A percentile compares a stretch with the other conserved stretches of the same genome.
phyloP scores from a whole-genome alignment of 306 rosid genomes.

The Casuarina equisetifolia region DNA sequence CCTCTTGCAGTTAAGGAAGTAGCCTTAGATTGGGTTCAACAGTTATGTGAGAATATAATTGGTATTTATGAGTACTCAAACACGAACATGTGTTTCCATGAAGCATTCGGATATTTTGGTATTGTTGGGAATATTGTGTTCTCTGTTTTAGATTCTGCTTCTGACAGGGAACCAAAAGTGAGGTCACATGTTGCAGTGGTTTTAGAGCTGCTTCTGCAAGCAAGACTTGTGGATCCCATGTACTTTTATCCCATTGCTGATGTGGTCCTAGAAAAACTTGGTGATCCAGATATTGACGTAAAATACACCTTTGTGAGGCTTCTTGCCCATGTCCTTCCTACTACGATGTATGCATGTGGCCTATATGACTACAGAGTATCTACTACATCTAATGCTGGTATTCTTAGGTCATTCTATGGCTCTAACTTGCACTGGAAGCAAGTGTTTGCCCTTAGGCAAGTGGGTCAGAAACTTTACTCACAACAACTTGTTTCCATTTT shows the following conservation, averaged over 20 bases:
- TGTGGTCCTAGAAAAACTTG: constrained; percentile 79
- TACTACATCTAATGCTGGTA: constrained; percentile 46
- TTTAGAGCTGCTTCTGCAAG: constrained; percentile 77
- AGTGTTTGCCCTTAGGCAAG: constrained; percentile 82
- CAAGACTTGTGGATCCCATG: constrained; percentile 73
- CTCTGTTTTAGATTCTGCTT: constrained; percentile 69
- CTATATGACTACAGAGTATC: constrained; percentile 54
- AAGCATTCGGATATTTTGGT: constrained; percentile 46
- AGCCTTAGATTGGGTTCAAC: constrained; percentile 67
- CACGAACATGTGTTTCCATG: constrained; percentile 37
- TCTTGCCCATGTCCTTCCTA: constrained; percentile 72
- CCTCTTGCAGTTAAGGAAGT: constrained; percentile 75
- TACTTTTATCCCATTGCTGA: constrained; percentile 72
- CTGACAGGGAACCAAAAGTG: constrained; percentile 81
- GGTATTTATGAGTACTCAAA: constrained; percentile 44
- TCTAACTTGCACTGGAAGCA: constrained; percentile 89
- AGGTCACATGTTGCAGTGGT: constrained; percentile 72
- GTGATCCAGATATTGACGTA: constrained; percentile 77
- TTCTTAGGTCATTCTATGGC: constrained; percentile 41
- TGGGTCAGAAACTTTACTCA: constrained; percentile 73
- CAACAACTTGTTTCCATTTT: constrained; percentile 88
- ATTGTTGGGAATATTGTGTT: constrained; percentile 56
- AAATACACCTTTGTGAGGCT: constrained; percentile 60
- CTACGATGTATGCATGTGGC: constrained; percentile 76
- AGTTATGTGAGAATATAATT: constrained; percentile 68